Conservation (phyloP, 768 basidiomycete species). For the Crepidotus variabilis region DNA sequence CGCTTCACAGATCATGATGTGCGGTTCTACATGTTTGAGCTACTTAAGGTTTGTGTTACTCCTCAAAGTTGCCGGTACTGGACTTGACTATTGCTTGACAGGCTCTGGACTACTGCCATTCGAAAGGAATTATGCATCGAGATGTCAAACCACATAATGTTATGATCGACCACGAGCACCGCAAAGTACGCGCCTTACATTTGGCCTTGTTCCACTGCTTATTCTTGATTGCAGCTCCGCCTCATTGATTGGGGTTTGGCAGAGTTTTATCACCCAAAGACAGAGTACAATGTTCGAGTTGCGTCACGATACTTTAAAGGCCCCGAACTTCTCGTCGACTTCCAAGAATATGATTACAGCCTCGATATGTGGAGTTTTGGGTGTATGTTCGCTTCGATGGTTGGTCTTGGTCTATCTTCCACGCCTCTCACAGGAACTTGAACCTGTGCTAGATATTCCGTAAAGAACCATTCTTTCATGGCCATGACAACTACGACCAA, state of each 20-base stretch:
- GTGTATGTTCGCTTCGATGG: conserved; percentile 99
- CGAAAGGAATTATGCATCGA: conserved; percentile 97
- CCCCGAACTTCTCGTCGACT: conserved; percentile 93
- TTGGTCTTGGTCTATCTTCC: conserved; percentile 29
- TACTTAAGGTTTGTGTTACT: conserved; percentile 67
- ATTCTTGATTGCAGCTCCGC: conserved; percentile 56
- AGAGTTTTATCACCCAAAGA: conserved; percentile 97
- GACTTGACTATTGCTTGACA: conserved; percentile 25
- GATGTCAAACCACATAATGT: conserved; percentile 99
- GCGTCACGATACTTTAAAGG: conserved; percentile 98
- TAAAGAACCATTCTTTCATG: conserved; percentile 99
- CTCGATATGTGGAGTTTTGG: conserved; percentile 99
- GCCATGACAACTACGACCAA: conserved; percentile 98
- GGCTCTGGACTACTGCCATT: conserved; percentile 98
- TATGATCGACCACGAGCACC: conserved; percentile 98
- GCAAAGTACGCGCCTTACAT: conserved; percentile 57
- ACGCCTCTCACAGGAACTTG: conserved; percentile 4
- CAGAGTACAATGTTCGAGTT: conserved; percentile 97
- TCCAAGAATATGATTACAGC: conserved; percentile 98
- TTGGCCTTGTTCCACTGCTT: conserved; percentile 8
- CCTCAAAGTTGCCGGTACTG: not conserved
- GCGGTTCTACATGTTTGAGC: conserved; percentile 93
- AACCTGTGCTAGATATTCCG: conserved; percentile 77
- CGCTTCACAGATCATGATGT: conserved; percentile 95
- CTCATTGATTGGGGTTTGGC: conserved; percentile 99